Conservation (phyloP, 2,329 filamentous ascomycete genomes). For the Fusarium domesticum region DNA sequence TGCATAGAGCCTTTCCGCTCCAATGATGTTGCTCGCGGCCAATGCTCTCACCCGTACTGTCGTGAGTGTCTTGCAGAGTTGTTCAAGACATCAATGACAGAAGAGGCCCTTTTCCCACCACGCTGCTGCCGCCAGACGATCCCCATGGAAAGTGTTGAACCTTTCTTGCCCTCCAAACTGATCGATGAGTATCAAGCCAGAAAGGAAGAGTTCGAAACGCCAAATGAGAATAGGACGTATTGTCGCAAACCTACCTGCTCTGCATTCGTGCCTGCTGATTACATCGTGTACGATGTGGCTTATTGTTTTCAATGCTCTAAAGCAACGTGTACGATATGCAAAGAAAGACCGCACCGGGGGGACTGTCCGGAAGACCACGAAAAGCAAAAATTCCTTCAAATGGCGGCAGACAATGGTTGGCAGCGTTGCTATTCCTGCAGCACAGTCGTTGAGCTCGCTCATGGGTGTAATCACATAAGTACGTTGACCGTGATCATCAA, state of each 20-base stretch:
- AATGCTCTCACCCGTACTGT: conserved; percentile 53
- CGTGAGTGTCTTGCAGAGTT: conserved; percentile 43
- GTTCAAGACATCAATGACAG: conserved; percentile 41
- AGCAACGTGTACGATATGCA: conserved; percentile 52
- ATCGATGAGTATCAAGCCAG: conserved; percentile 41
- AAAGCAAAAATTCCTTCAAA: conserved; percentile 38
- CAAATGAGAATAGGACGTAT: conserved; percentile 43
- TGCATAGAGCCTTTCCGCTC: background rate
- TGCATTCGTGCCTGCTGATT: conserved; percentile 41
- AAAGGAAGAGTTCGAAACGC: conserved; percentile 46
- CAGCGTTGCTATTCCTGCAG: conserved; percentile 47
- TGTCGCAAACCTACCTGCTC: conserved; percentile 46
- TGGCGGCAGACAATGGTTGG: conserved; percentile 47
- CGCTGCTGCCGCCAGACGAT: conserved; percentile 49
- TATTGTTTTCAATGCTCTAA: conserved; percentile 41
- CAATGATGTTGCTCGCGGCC: background rate
- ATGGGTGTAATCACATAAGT: conserved; percentile 59
- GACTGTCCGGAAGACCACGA: conserved; percentile 47
- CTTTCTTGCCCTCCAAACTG: conserved; percentile 33
- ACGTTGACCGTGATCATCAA: conserved; percentile 16
- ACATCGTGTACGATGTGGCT: conserved; percentile 35
- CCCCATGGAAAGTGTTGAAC: conserved; percentile 31
- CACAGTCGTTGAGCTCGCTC: conserved; percentile 45
- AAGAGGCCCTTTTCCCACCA: conserved; percentile 55
- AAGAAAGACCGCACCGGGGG: conserved; percentile 40